These are phyloP conservation scores for Populus ilicifolia DNA, from an alignment of 345 rosid genomes.

Conservation along the genomic window DNA sequence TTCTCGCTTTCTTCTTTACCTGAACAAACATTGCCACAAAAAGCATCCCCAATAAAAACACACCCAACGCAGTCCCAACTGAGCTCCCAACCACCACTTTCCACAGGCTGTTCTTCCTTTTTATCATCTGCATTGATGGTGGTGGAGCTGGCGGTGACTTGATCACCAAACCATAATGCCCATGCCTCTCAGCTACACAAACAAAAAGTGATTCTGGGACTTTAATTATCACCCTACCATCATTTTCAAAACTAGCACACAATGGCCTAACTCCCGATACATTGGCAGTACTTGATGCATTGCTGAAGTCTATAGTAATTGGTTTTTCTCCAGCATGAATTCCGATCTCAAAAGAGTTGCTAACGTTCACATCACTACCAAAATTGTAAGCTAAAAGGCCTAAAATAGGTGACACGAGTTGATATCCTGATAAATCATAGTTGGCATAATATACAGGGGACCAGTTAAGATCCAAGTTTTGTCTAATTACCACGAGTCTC, in stretches of 20 bases:
- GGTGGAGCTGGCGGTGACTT: constrained; percentile 29
- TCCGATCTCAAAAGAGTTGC: constrained; percentile 55
- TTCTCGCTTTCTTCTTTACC: constrained; percentile 69
- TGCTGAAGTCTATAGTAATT: constrained; percentile 60
- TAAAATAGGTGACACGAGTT: constrained; percentile 67
- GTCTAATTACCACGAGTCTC: constrained; percentile 73
- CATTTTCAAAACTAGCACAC: constrained; percentile 66
- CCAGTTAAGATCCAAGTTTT: constrained; percentile 66
- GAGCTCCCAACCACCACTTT: constrained; percentile 73
- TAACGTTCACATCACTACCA: constrained; percentile 28
- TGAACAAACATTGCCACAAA: constrained; percentile 60
- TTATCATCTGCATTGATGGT: neutral
- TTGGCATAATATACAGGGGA: constrained; percentile 63
- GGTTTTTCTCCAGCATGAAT: constrained; percentile 47
- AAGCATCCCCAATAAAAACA: constrained; percentile 60
- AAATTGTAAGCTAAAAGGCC: constrained; percentile 79
- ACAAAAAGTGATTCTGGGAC: constrained; percentile 46
- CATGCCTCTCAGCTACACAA: constrained; percentile 56
- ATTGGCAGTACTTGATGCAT: constrained; percentile 18
- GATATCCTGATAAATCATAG: constrained; percentile 76
- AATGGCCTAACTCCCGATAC: constrained; percentile 39
- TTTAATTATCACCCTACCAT: constrained; percentile 53
- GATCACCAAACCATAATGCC: constrained; percentile 77
- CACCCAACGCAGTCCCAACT: constrained; percentile 64
- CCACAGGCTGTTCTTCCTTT: constrained; percentile 61